Conservation (phyloP, 768 basidiomycete species). For the Boletus sp. region DNA sequence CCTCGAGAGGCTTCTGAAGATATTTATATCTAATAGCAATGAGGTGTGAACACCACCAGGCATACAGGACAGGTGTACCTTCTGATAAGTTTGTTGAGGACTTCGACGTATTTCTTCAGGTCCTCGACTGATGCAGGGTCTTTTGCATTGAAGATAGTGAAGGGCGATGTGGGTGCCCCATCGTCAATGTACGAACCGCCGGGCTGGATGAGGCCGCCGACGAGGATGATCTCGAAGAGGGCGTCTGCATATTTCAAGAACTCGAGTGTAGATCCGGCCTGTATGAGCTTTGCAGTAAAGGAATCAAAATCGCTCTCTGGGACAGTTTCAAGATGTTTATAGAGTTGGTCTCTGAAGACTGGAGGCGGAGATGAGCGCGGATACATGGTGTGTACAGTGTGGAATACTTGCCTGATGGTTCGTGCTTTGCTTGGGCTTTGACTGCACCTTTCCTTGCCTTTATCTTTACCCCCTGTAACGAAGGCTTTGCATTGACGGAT, state of each 20-base stretch:
- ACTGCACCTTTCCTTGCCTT: constrained; percentile 92
- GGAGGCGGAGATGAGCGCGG: constrained; percentile 13
- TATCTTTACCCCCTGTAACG: constrained; percentile 88
- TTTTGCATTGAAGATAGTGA: constrained; percentile 81
- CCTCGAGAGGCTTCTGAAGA: constrained; percentile 95
- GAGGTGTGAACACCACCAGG: constrained; percentile 3
- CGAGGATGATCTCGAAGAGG: constrained; percentile 93
- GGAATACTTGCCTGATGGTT: constrained; percentile 57
- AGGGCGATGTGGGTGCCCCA: constrained; percentile 78
- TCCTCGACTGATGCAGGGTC: constrained; percentile 78
- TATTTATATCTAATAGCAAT: constrained; percentile 81
- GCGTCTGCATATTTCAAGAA: constrained; percentile 95
- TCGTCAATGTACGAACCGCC: constrained; percentile 91
- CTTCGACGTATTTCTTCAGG: constrained; percentile 91
- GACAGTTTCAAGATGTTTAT: constrained; percentile 85
- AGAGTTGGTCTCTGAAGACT: constrained; percentile 94
- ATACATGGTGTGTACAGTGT: background rate
- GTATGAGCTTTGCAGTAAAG: constrained; percentile 78
- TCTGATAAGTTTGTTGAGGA: constrained; percentile 93
- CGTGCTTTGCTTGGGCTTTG: constrained; percentile 92
- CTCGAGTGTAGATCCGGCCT: constrained; percentile 91
- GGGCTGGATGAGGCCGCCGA: constrained; percentile 94
- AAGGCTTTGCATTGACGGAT: constrained; percentile 80
- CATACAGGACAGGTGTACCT: constrained; percentile 47
- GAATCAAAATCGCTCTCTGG: constrained; percentile 78